These are phyloP conservation scores for Echinosophora koreensis DNA, from an alignment of 306 rosid species.

Conservation along the genomic window DNA sequence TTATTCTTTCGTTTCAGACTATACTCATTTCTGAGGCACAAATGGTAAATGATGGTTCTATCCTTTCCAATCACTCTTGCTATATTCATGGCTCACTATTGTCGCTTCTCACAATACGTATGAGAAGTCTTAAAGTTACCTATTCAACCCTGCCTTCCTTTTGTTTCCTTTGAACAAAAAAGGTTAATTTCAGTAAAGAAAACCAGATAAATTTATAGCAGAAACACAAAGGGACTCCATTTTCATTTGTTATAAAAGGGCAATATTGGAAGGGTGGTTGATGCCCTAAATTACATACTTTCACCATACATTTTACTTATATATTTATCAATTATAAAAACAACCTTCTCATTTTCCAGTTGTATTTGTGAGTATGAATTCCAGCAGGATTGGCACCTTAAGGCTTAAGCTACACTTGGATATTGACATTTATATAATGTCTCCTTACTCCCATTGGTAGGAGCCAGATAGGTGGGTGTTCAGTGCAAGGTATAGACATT, in stretches of 20 bases:
- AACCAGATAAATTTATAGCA: background rate
- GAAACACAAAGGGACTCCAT: background rate
- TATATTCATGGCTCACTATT: slow-evolving; percentile 15
- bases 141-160: background rate
- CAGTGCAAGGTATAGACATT: slow-evolving; percentile 33
- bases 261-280: background rate
- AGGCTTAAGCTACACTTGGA: background rate
- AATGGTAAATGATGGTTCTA: background rate
- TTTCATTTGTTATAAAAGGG: background rate
- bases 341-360: background rate
- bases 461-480: slow-evolving; percentile 24
- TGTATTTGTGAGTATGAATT: background rate
- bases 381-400: background rate
- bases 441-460: background rate
- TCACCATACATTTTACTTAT: background rate
- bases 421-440: background rate
- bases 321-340: slow-evolving; percentile 6
- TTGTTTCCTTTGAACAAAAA: no score
- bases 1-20: background rate
- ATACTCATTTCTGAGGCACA: background rate
- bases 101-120: slow-evolving; percentile 9
- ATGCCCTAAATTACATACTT: background rate
- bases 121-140: background rate
- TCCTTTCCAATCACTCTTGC: slow-evolving; percentile 9
- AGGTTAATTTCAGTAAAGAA: background rate